Evolutionary conservation across 2,329 filamentous ascomycete genomes (phyloP).

Genomic region (Alternaria panax): DNA sequence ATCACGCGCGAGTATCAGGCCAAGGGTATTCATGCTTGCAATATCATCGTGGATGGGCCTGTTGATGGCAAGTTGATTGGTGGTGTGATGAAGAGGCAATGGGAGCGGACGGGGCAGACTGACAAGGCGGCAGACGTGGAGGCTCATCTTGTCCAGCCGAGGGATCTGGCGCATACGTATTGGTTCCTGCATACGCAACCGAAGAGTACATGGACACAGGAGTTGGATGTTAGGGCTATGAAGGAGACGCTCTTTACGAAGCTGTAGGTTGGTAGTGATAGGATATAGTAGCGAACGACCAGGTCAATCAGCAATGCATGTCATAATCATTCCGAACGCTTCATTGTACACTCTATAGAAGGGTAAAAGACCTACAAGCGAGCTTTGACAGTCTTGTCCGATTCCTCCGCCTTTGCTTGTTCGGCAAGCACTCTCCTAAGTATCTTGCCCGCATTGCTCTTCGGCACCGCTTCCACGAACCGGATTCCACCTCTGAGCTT

Average conservation of each 20-base stretch:
- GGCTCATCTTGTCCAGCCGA: slow-evolving; percentile 15
- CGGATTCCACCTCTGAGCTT: not conserved
- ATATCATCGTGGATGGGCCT: not conserved
- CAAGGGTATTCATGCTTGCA: not conserved
- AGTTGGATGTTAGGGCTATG: slow-evolving; percentile 30
- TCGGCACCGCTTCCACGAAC: not conserved
- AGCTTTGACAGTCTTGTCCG: not conserved
- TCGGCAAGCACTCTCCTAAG: not conserved
- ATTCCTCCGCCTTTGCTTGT: not conserved
- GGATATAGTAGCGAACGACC: accelerated
- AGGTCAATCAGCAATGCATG: not conserved
- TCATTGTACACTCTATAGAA: not conserved
- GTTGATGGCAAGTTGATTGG: not conserved
- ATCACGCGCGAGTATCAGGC: not conserved
- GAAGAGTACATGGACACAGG: slow-evolving; percentile 34
- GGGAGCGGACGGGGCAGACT: not conserved
- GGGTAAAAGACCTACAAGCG: not conserved
- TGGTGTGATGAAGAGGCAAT: not conserved
- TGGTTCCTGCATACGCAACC: slow-evolving; percentile 33
- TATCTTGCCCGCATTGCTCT: not conserved
- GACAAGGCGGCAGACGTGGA: slow-evolving; percentile 13
- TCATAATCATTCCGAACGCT: not conserved
- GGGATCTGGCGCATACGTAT: slow-evolving; percentile 22
- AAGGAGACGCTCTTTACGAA: slow-evolving; percentile 22
- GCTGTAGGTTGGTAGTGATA: not conserved